These are phyloP conservation scores for Paramarasmius palmivorus DNA, from an alignment of 1,284 basidiomycete species.

Conservation along the genomic window DNA sequence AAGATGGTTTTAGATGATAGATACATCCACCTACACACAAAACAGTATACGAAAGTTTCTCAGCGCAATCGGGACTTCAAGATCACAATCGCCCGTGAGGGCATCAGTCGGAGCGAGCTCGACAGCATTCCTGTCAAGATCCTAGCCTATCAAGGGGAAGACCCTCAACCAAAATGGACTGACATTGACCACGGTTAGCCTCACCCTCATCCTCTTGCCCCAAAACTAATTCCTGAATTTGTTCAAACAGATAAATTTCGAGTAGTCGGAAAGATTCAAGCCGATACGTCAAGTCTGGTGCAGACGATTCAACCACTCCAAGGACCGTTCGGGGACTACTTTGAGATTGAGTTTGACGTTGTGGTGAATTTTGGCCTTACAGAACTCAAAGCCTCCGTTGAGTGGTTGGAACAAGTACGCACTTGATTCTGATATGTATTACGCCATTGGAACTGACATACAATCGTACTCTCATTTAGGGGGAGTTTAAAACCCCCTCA, in stretches of 20 bases:
- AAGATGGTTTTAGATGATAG: not conserved
- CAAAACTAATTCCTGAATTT: not conserved
- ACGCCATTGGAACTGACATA: not conserved
- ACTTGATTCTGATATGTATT: not conserved
- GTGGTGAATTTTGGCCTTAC: conserved; percentile 46
- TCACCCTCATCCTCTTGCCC: not conserved
- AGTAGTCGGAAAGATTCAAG: conserved; percentile 35
- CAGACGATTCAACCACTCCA: conserved; percentile 13
- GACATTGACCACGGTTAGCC: conserved; percentile 22
- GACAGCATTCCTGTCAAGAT: not conserved
- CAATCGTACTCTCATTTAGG: not conserved
- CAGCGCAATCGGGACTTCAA: conserved; percentile 32
- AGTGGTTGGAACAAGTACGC: conserved; percentile 43
- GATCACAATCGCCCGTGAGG: conserved; percentile 15
- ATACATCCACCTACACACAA: not conserved
- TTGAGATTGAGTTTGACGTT: conserved; percentile 34
- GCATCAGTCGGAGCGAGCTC: not conserved
- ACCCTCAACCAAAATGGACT: conserved; percentile 23
- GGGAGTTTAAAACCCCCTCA: not conserved
- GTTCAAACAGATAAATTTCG: conserved; percentile 31
- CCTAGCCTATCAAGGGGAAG: conserved; percentile 24
- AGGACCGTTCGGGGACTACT: conserved; percentile 26
- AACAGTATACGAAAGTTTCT: conserved; percentile 29
- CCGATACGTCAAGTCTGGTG: conserved; percentile 26
- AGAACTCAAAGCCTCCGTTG: conserved; percentile 44